phyloP scores from a whole-genome alignment of 768 basidiomycete species.

The Lepiota venenata region DNA sequence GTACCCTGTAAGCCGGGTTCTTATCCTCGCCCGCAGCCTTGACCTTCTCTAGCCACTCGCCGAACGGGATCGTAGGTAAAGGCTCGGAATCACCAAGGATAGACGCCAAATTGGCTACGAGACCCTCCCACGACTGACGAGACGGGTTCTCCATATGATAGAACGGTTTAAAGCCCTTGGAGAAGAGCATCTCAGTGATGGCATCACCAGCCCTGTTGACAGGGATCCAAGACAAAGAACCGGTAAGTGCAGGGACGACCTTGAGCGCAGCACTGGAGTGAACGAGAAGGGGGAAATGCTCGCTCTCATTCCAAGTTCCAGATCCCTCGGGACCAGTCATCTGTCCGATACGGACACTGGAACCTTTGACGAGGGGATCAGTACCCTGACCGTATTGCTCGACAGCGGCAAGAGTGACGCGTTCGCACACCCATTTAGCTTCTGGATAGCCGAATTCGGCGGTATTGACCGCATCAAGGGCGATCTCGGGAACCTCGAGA shows the following conservation, averaged over 20 bases:
- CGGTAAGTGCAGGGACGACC: conserved; percentile 25
- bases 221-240: conserved; percentile 34
- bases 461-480: conserved; percentile 25
- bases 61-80: conserved; percentile 22
- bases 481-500: conserved; percentile 27
- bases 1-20: conserved; percentile 25
- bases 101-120: conserved; percentile 23
- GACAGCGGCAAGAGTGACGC: conserved; percentile 23
- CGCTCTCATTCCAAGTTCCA: conserved; percentile 34
- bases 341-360: conserved; percentile 32
- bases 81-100: conserved; percentile 20
- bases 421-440: conserved; percentile 34
- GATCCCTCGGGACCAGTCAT: conserved; percentile 34
- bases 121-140: conserved; percentile 30
- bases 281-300: conserved; percentile 33
- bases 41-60: conserved; percentile 26
- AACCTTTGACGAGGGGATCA: conserved; percentile 2
- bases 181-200: conserved; percentile 29
- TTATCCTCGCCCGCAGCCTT: conserved; percentile 22
- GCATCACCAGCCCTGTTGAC: conserved; percentile 27
- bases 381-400: conserved; percentile 21
- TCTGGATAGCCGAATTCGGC: conserved; percentile 34
- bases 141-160: conserved; percentile 36
- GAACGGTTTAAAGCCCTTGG: conserved; percentile 24
- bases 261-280: conserved; percentile 25